phyloP scores from a whole-genome alignment of 225 moss, liverwort and hornwort species.

The Straminergon stramineum region DNA sequence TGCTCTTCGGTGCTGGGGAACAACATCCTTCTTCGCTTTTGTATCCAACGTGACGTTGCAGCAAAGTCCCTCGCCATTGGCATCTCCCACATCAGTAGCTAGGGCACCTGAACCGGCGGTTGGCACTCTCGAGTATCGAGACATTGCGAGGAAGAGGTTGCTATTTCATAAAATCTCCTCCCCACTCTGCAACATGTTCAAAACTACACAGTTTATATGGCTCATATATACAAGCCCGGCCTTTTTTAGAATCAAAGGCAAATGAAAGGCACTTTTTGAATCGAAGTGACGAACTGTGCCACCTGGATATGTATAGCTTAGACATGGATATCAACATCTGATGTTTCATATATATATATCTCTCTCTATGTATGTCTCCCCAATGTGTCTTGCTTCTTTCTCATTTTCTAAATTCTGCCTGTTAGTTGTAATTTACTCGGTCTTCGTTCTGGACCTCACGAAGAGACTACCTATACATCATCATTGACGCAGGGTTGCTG shows the following conservation, averaged over 20 bases:
- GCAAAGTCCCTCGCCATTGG: neutral
- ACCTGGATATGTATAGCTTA: neutral
- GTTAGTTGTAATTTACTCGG: neutral
- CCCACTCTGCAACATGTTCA: neutral
- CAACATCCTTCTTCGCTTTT: neutral
- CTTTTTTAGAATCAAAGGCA: neutral
- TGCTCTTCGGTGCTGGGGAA: conserved; percentile 7
- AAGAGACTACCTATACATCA: neutral
- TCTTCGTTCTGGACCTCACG: neutral
- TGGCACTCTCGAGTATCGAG: conserved; percentile 10
- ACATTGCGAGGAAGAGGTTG: conserved; percentile 15
- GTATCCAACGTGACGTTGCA: neutral
- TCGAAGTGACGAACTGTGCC: neutral
- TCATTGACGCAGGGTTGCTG: neutral
- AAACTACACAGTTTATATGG: neutral
- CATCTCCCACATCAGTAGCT: neutral
- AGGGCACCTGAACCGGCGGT: neutral
- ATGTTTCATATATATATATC: neutral
- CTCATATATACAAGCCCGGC: neutral
- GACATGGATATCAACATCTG: neutral
- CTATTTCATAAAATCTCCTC: neutral
- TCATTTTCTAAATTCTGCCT: neutral
- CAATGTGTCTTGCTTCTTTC: neutral
- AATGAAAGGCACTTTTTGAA: neutral
- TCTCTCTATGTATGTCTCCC: neutral